Conservation (phyloP, 148 eudicot genomes). For the Suaeda aralocaspica region DNA sequence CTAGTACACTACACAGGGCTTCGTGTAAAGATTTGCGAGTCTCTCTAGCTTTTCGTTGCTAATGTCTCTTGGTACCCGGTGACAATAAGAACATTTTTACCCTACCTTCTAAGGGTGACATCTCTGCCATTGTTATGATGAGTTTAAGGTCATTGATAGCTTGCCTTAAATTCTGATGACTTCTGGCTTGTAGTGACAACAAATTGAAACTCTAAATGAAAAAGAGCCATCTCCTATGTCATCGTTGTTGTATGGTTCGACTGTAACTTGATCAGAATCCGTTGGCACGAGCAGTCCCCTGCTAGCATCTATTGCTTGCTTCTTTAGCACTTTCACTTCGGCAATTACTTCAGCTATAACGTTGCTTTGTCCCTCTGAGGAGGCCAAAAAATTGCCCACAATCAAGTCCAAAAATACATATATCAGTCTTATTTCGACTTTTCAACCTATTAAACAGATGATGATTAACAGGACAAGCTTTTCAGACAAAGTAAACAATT, state of each 20-base stretch:
- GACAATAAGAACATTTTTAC: slow-evolving; percentile 51
- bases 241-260: slow-evolving; percentile 27
- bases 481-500: too few species aligned
- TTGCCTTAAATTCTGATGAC: slow-evolving; percentile 42
- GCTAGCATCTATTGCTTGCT: slow-evolving; percentile 49
- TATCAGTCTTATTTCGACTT: background rate
- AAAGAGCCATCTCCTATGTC: slow-evolving; percentile 4
- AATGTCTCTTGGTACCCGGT: slow-evolving; percentile 17
- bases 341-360: slow-evolving; percentile 58
- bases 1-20: slow-evolving; percentile 44
- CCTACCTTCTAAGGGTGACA: slow-evolving; percentile 57
- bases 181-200: slow-evolving; percentile 59
- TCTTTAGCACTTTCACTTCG: slow-evolving; percentile 57
- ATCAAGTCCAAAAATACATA: background rate
- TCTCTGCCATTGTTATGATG: slow-evolving; percentile 42
- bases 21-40: slow-evolving; percentile 34
- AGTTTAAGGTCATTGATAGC: slow-evolving; percentile 43
- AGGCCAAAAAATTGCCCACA: background rate
- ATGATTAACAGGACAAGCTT: too few species aligned
- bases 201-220: slow-evolving; percentile 39
- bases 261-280: slow-evolving; percentile 55
- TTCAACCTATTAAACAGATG: too few species aligned
- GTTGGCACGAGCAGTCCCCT: slow-evolving; percentile 59
- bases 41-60: slow-evolving; percentile 15
- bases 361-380: slow-evolving; percentile 85